phyloP scores from a whole-genome alignment of 805 yeast species.

The Starmerella cellae region DNA sequence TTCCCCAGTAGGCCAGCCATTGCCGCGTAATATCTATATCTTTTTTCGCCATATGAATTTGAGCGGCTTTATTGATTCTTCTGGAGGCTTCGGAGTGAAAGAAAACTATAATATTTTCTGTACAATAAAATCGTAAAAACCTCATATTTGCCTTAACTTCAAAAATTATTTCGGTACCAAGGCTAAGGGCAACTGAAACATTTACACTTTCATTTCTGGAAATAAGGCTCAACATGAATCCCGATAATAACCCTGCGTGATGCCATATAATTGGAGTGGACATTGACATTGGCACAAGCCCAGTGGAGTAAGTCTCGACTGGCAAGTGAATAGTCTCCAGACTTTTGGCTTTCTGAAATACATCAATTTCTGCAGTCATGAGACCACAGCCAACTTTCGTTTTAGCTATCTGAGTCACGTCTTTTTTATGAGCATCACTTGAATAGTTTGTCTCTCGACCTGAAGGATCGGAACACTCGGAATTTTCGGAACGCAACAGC shows the following conservation, averaged over 20 bases:
- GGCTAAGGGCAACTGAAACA: slow-evolving; percentile 7
- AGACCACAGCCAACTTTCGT: too few species aligned
- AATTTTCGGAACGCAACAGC: too few species aligned
- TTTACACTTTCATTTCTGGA: slow-evolving; percentile 1
- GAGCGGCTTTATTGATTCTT: background rate
- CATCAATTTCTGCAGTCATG: too few species aligned
- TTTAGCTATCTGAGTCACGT: too few species aligned
- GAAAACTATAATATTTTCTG: slow-evolving; percentile 1
- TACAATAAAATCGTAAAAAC: background rate
- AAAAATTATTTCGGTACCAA: slow-evolving; percentile 3
- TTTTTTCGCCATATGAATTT: slow-evolving; percentile 7
- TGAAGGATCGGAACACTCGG: too few species aligned
- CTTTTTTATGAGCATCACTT: too few species aligned
- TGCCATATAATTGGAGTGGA: slow-evolving; percentile 4
- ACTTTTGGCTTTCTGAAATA: too few species aligned
- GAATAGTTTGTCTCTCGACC: too few species aligned
- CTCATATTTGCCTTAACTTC: slow-evolving; percentile 1
- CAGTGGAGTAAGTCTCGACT: too few species aligned
- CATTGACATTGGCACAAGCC: background rate
- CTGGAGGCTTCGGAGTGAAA: background rate
- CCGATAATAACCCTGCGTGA: slow-evolving; percentile 13
- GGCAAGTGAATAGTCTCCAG: too few species aligned
- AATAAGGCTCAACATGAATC: slow-evolving; percentile 8
- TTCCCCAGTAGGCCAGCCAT: slow-evolving; percentile 7
- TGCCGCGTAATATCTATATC: slow-evolving; percentile 2